These are phyloP conservation scores for Ceratobasidium sp. DNA, from an alignment of 1,284 basidiomycete species.

Conservation along the genomic window DNA sequence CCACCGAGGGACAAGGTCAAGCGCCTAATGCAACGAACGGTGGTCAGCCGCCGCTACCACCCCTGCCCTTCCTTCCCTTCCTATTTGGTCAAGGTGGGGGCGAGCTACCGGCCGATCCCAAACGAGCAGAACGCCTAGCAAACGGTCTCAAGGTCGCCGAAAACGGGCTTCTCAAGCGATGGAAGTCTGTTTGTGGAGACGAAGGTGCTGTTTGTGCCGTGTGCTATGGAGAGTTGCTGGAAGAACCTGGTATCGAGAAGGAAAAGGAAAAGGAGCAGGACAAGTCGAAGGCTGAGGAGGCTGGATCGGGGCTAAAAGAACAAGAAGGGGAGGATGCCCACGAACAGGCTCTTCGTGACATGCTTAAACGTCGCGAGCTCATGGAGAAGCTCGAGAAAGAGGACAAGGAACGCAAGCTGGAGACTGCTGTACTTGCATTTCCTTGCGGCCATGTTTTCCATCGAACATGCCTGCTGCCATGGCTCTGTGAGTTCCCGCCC, in stretches of 20 bases:
- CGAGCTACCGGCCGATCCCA: conserved; percentile 26
- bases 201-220: conserved; percentile 37
- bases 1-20: conserved; percentile 17
- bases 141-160: conserved; percentile 37
- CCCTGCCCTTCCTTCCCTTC: conserved; percentile 6
- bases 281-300: conserved; percentile 18
- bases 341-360: conserved; percentile 19
- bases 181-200: conserved; percentile 40
- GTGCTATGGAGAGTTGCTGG: conserved; percentile 36
- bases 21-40: background rate
- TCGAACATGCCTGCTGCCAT: conserved; percentile 77
- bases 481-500: conserved; percentile 65
- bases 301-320: background rate
- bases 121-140: conserved; percentile 35
- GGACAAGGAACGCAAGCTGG: conserved; percentile 34
- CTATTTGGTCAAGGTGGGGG: conserved; percentile 13
- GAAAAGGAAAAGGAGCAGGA: conserved; percentile 18
- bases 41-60: conserved; percentile 8
- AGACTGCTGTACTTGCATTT: conserved; percentile 66
- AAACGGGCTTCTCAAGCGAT: conserved; percentile 33
- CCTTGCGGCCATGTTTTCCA: conserved; percentile 85
- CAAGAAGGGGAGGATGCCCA: background rate
- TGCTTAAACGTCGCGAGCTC: conserved; percentile 27
- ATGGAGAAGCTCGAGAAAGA: conserved; percentile 35
- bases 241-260: conserved; percentile 41